A percentile compares a stretch with the other conserved stretches of the same genome.
Conservation (phyloP, 768 basidiomycete species). For the Xerocomus brunneocitrinus region DNA sequence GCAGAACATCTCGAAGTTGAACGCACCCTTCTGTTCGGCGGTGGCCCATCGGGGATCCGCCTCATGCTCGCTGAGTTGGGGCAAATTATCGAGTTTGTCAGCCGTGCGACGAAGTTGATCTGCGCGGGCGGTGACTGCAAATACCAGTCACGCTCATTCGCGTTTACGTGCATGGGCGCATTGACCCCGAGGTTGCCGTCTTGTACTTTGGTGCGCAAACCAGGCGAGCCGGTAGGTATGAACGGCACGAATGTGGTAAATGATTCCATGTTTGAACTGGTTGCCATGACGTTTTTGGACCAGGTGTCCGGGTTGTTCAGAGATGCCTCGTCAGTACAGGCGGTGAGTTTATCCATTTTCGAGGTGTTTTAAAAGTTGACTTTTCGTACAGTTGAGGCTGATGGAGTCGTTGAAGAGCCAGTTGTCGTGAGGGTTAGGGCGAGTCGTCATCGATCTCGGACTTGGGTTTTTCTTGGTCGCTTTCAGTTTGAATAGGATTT, state of each 20-base stretch:
- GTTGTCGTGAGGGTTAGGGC: not conserved
- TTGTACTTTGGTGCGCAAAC: not conserved
- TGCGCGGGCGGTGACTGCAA: constrained; percentile 10
- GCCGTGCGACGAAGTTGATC: constrained; percentile 1
- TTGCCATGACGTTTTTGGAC: not conserved
- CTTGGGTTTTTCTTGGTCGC: too few species aligned
- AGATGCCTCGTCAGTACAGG: not conserved
- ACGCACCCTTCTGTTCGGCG: constrained; percentile 8
- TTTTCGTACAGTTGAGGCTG: not conserved
- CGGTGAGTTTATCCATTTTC: not conserved
- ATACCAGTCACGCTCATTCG: constrained; percentile 16
- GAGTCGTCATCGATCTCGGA: not conserved
- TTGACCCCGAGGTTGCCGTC: constrained; percentile 5
- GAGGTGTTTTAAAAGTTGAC: not conserved
- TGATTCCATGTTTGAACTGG: not conserved
- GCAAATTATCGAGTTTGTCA: constrained; percentile 7
- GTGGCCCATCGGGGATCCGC: not conserved
- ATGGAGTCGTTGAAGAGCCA: not conserved
- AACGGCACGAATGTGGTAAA: not conserved
- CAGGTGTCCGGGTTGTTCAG: not conserved
- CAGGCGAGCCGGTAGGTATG: not conserved
- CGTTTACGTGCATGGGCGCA: constrained; percentile 9
- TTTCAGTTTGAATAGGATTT: too few species aligned
- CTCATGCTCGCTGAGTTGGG: constrained; percentile 5
- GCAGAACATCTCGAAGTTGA: constrained; percentile 9